Evolutionary conservation across 169 alveolate species (phyloP).

Genomic region (Babesia sp.): DNA sequence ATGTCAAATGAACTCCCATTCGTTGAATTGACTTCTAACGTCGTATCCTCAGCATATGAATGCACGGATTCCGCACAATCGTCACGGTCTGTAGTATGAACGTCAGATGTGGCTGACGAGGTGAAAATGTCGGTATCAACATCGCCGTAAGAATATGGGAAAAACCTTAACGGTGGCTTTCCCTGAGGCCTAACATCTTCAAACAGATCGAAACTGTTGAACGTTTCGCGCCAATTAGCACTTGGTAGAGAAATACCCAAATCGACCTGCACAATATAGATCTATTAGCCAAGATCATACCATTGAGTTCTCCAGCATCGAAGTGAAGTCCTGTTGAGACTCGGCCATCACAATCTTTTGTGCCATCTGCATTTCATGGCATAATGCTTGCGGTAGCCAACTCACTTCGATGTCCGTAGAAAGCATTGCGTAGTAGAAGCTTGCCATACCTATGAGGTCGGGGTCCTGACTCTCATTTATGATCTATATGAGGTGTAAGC

Average conservation of each 20-base stretch:
- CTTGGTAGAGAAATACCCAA: slow-evolving; percentile 27
- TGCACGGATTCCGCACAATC: neutral
- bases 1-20: neutral
- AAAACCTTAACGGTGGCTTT: slow-evolving; percentile 4
- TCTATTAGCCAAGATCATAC: neutral
- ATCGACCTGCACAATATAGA: slow-evolving; percentile 38
- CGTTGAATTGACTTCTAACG: neutral
- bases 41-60: neutral
- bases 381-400: neutral
- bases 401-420: neutral
- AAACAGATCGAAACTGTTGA: slow-evolving; percentile 38
- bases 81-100: neutral
- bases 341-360: slow-evolving; percentile 14
- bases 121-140: slow-evolving; percentile 52
- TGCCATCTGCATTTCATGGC: slow-evolving; percentile 4
- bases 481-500: slow-evolving; percentile 25
- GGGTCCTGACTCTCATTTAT: slow-evolving; percentile 40
- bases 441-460: slow-evolving; percentile 18
- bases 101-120: neutral
- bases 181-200: slow-evolving; percentile 23
- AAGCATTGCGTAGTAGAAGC: slow-evolving; percentile 51
- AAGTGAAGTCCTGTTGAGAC: neutral
- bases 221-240: slow-evolving; percentile 40
- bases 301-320: slow-evolving; percentile 15
- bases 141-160: slow-evolving; percentile 56